A percentile compares a stretch with the other conserved stretches of the same genome.
These are phyloP conservation scores for Candida taoyuanica DNA, from an alignment of 805 yeast genomes.

Conservation along the genomic window DNA sequence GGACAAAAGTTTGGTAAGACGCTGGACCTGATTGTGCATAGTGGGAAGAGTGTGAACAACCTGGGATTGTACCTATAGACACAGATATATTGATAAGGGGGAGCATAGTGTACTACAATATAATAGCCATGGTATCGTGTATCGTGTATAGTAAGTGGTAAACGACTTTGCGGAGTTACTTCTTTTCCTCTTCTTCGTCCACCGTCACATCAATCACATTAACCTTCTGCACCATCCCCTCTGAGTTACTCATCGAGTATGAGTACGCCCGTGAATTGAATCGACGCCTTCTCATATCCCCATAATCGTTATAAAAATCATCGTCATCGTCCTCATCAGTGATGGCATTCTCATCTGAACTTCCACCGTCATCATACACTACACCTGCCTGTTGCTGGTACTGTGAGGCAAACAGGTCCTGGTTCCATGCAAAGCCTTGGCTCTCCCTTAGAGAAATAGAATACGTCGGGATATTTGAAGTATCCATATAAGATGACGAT, in stretches of 20 bases:
- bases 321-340: slow-evolving; percentile 5
- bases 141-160: no score
- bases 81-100: no score
- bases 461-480: slow-evolving; percentile 25
- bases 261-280: slow-evolving; percentile 16
- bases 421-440: slow-evolving; percentile 76
- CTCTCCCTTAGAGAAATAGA: slow-evolving; percentile 51
- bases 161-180: neutral
- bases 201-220: slow-evolving; percentile 22
- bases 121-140: no score
- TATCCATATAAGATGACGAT: slow-evolving; percentile 1
- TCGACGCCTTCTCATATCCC: slow-evolving; percentile 3
- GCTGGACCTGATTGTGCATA: slow-evolving; percentile 8
- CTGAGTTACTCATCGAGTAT: slow-evolving; percentile 17
- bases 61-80: slow-evolving; percentile 23
- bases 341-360: slow-evolving; percentile 6
- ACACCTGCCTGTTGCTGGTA: slow-evolving; percentile 53
- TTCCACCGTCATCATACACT: slow-evolving; percentile 28
- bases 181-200: slow-evolving; percentile 18
- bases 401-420: slow-evolving; percentile 68
- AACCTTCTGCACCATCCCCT: slow-evolving; percentile 16
- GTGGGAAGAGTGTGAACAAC: slow-evolving; percentile 23
- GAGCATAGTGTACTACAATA: no score
- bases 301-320: slow-evolving; percentile 7
- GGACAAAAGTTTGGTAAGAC: slow-evolving; percentile 8